Evolutionary conservation across 169 alveolate genomes (phyloP).

Genomic region (Eimeria falciformis): DNA sequence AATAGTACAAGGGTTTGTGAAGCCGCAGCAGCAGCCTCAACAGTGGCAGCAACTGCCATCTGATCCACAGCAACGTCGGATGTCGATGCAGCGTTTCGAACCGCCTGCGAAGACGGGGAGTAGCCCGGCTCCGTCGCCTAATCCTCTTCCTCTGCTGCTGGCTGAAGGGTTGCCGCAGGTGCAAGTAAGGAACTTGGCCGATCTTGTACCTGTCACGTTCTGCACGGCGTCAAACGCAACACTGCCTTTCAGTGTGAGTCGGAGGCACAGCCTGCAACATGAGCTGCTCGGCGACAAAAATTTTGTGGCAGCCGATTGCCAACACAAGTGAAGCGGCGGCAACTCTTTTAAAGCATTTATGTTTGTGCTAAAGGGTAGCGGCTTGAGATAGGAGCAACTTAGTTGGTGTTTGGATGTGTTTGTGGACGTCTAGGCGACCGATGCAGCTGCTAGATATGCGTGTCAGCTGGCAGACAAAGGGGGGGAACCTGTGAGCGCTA

Average conservation of each 20-base stretch:
- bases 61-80: background rate
- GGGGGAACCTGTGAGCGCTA: conserved; percentile 13
- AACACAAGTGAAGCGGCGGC: no score
- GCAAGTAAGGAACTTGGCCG: conserved; percentile 28
- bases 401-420: background rate
- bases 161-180: conserved; percentile 23
- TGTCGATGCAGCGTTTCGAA: background rate
- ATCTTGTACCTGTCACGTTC: conserved; percentile 41
- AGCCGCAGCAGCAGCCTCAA: conserved; percentile 5
- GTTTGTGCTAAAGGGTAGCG: background rate
- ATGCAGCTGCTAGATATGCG: conserved; percentile 27
- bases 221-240: conserved; percentile 40
- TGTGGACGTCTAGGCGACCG: conserved; percentile 37
- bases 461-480: background rate
- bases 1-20: background rate
- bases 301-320: no score
- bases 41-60: conserved; percentile 6
- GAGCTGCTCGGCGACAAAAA: no score
- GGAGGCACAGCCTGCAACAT: background rate
- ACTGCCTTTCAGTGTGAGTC: conserved; percentile 47
- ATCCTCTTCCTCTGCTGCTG: conserved; percentile 16
- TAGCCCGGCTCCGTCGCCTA: background rate
- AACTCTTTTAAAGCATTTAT: no score
- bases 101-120: background rate
- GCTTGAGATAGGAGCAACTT: no score